These are phyloP conservation scores for Coemansia biformis DNA, from an alignment of 192 early-diverging fungal genomes.

Conservation along the genomic window DNA sequence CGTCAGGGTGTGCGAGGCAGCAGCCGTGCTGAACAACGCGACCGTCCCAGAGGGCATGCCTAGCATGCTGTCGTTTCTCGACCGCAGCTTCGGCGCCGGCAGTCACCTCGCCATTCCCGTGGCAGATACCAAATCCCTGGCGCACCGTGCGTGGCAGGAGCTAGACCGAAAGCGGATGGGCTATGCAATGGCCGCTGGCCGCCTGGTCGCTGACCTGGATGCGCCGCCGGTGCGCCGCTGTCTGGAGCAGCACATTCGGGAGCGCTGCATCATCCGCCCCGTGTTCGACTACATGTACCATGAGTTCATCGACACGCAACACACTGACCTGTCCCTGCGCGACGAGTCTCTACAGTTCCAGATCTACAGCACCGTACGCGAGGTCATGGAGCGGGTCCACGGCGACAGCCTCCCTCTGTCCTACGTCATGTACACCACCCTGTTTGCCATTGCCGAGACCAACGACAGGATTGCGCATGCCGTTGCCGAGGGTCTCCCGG, in stretches of 20 bases:
- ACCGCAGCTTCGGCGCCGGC: conserved; percentile 5
- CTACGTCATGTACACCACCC: conserved; percentile 29
- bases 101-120: conserved; percentile 12
- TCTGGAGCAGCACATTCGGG: conserved; percentile 5
- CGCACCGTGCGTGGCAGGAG: conserved; percentile 5
- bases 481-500: not conserved
- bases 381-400: conserved; percentile 15
- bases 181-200: conserved; percentile 23
- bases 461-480: conserved; percentile 25
- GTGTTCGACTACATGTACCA: conserved; percentile 31
- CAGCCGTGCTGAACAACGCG: conserved; percentile 35
- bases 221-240: conserved; percentile 9
- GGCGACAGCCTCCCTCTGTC: conserved; percentile 5
- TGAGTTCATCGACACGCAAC: conserved; percentile 2
- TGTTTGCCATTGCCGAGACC: conserved; percentile 40
- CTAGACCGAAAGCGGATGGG: conserved; percentile 11
- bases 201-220: conserved; percentile 18
- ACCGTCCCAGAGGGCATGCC: conserved; percentile 1
- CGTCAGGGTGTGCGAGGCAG: conserved; percentile 32
- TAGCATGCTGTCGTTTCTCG: conserved; percentile 25
- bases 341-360: conserved; percentile 31
- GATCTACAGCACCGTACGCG: conserved; percentile 30
- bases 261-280: conserved; percentile 32
- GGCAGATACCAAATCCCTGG: not conserved
- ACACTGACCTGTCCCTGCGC: conserved; percentile 11